Evolutionary conservation across 768 basidiomycete genomes (phyloP).

Genomic region (Mycena filopes): DNA sequence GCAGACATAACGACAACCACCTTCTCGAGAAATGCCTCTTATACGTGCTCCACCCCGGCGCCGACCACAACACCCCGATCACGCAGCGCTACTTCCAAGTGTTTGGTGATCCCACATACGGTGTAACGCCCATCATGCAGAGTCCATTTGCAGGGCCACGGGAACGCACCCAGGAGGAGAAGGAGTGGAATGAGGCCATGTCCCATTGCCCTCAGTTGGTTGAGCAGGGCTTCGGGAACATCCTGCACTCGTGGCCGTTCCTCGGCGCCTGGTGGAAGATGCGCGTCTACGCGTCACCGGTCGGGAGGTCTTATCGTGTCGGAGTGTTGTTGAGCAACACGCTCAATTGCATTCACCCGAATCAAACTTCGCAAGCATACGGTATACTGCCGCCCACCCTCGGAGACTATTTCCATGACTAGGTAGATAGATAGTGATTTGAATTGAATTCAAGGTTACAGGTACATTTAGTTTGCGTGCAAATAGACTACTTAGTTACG

Average conservation of each 20-base stretch:
- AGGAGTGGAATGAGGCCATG: slow-evolving; percentile 41
- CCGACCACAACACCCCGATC: slow-evolving; percentile 18
- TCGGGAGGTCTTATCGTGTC: slow-evolving; percentile 41
- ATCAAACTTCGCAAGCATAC: slow-evolving; percentile 38
- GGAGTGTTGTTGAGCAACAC: slow-evolving; percentile 39
- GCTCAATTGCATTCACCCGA: slow-evolving; percentile 37
- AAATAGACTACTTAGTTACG: too few relatives aligned
- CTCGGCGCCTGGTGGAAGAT: slow-evolving; percentile 38
- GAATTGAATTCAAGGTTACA: too few relatives aligned
- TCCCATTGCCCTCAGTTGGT: slow-evolving; percentile 37
- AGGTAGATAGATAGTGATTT: too few relatives aligned
- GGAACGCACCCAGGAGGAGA: slow-evolving; percentile 34
- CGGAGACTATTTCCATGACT: slow-evolving; percentile 21
- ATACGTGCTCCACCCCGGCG: slow-evolving; percentile 19
- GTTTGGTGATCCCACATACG: slow-evolving; percentile 38
- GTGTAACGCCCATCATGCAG: slow-evolving; percentile 28
- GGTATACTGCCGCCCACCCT: slow-evolving; percentile 31
- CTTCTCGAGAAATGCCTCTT: slow-evolving; percentile 21
- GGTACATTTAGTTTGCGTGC: too few relatives aligned
- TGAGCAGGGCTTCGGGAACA: slow-evolving; percentile 40
- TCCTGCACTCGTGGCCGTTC: slow-evolving; percentile 37
- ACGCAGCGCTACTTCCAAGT: slow-evolving; percentile 31
- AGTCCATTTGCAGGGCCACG: slow-evolving; percentile 32
- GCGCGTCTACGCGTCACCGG: slow-evolving; percentile 31
- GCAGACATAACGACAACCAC: slow-evolving; percentile 33